Base-by-base conservation (phyloP, 2,329 filamentous ascomycete species). In the Drechslerella stenobrocha region DNA sequence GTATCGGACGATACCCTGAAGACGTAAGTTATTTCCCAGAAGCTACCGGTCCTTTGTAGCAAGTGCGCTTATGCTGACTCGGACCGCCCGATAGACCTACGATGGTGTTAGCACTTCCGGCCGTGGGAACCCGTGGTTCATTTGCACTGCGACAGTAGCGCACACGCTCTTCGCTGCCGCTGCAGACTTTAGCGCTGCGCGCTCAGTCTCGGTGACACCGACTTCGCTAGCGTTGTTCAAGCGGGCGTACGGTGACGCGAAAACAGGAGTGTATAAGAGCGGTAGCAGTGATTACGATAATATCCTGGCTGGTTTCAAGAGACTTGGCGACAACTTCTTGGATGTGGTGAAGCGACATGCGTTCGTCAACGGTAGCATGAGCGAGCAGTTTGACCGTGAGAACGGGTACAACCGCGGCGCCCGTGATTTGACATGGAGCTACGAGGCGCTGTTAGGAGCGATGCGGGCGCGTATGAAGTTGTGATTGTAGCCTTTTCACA, bases 101-200 rank as follows among this genome's bases (percentile, higher is more conserved):
- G 87, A 86, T 75, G 83, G 83, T 67, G 88, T 88, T 15, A 69
- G 64, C 32, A 71, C 65, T 1, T 61, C 45, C 7, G 3, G 77
- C 79, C 28, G 50, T n/a, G 72, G 70, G 1, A 90, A 93, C 75
- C 89, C 89, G 1, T 93, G 89, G 89, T 88, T 90, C 72, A 80
- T 93, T 11, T 82, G 82, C 71, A 92, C 87, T 0, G 80, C 90
- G 24, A 88, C 87, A 0, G 87, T 88, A 0, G 89, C 88, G 1
- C 89, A 93, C 76, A 86, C 88, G 74, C 81, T 95, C 1, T 93
- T 90, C 74, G 85, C 88, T 72, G 86, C 89, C 0, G 73, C 90
- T 1, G 85, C 86, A 70, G 84, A 87, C 47, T 92, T 87, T 87
- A 80, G 86, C 69, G 76, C 79, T 30, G 76, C 80, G 22, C 84